These are phyloP conservation scores for Medicago lupulina DNA, from an alignment of 306 rosid species.

Conservation along the genomic window DNA sequence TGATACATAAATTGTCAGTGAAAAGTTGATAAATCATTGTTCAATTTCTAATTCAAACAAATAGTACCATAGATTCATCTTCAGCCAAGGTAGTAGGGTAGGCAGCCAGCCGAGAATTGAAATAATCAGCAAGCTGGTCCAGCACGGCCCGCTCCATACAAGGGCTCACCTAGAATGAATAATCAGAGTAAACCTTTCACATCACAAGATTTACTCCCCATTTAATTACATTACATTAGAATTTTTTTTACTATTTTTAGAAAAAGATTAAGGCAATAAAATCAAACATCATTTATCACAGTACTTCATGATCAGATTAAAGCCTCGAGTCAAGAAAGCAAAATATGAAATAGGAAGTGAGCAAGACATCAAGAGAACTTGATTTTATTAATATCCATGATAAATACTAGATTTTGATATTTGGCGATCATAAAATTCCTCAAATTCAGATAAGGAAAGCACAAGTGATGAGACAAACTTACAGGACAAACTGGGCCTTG, in stretches of 20 bases:
- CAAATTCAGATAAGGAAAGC: conserved; percentile 20
- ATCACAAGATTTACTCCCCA: conserved; percentile 30
- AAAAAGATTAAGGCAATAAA: conserved; percentile 9
- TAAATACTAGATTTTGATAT: conserved; percentile 29
- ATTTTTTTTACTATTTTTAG: background rate
- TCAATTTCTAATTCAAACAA: conserved; percentile 17
- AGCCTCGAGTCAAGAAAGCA: conserved; percentile 37
- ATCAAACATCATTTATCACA: conserved; percentile 9
- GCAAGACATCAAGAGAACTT: conserved; percentile 33
- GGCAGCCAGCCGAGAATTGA: conserved; percentile 76
- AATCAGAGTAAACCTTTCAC: conserved; percentile 36
- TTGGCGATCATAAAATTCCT: conserved; percentile 34
- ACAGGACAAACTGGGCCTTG: conserved; percentile 97
- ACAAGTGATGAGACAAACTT: conserved; percentile 49
- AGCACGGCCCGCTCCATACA: conserved; percentile 95
- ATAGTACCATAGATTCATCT: conserved; percentile 80
- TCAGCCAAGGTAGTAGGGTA: conserved; percentile 89
- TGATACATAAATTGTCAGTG: conserved; percentile 39
- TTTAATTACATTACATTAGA: background rate
- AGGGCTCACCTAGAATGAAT: conserved; percentile 71
- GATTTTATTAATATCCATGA: background rate
- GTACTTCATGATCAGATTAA: conserved; percentile 10
- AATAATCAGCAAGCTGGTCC: conserved; percentile 88
- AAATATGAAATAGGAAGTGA: conserved; percentile 19
- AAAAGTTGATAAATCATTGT: conserved; percentile 14